A percentile compares a stretch with the other conserved stretches of the same genome.
These are phyloP conservation scores for Erodium trifolium DNA, from an alignment of 441 rosid genomes.

Conservation along the genomic window DNA sequence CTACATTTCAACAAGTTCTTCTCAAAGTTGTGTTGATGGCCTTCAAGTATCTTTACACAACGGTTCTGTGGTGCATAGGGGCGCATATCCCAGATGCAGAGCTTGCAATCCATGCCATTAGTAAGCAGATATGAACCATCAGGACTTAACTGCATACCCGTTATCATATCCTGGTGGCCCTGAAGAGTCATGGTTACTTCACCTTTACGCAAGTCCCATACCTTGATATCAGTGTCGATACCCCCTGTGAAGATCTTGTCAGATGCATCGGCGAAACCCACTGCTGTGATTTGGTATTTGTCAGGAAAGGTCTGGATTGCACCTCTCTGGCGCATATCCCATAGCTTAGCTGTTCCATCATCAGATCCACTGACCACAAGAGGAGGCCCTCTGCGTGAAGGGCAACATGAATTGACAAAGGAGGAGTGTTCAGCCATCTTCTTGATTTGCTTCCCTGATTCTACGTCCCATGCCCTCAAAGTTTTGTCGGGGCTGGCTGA, in stretches of 20 bases:
- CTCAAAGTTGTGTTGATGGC: conserved; percentile 93
- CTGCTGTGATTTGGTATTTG: conserved; percentile 90
- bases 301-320: conserved; percentile 97
- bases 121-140: conserved; percentile 94
- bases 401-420: conserved; percentile 81
- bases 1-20: conserved; percentile 75
- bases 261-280: conserved; percentile 80
- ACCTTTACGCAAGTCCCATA: conserved; percentile 83
- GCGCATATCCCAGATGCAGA: conserved; percentile 91
- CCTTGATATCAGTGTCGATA: conserved; percentile 72
- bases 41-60: conserved; percentile 79
- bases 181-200: conserved; percentile 84
- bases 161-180: conserved; percentile 94
- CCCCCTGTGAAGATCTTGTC: conserved; percentile 90
- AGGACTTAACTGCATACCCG: conserved; percentile 83
- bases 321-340: conserved; percentile 96
- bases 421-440: conserved; percentile 94
- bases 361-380: conserved; percentile 87
- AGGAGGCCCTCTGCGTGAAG: conserved; percentile 82
- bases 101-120: conserved; percentile 87
- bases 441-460: conserved; percentile 80
- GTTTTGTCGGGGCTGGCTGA: conserved; percentile 92
- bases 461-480: conserved; percentile 84
- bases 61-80: conserved; percentile 94
- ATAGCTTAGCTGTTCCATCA: conserved; percentile 91